Base-by-base conservation (phyloP, 179 eudicot genomes). In the Silene noctiflora region DNA sequence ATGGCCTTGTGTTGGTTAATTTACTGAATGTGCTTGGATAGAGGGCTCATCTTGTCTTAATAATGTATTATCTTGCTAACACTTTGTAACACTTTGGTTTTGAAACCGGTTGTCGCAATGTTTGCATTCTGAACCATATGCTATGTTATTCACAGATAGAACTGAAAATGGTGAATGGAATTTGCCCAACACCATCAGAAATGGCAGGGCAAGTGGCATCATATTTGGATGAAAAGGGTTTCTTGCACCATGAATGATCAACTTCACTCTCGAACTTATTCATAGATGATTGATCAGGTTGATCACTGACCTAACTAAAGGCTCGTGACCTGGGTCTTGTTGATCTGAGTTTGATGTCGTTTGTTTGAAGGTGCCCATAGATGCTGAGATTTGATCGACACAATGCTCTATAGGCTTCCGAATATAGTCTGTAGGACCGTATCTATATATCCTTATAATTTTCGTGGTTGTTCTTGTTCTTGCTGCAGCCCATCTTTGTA, bases 141-240 rank as follows among this genome's bases (percentile, higher is more conserved):
- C 33, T 46, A 51, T 24, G 11, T 29, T 56, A 53, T 65, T 56
- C 42, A 72, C 88, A 93, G 98, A 93, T 93, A 55, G 94, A 89
- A 83, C 80, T 93, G 78, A 66, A 62, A 74, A 79, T 83, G 84
- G 70, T 75, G 76, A 76, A 84, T 63, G 98, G 93, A 65, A 66
- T 82, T 25, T 89, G 90, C 75, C 89, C 95, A 13, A 71, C 91
- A 11, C 98, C 98, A 12, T 19, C n/a, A 24, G 91, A 86, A 67
- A 93, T 91, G 97, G 91, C 98, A 2, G 87, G 85, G 64, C 81
- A 91, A 84, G 97, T 93, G 56, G 86, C 85, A 20, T 83, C 93
- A 29, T 93, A 89, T 82, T 83, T 93, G 87, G 93, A 88, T 42
- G 86, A 86, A 59, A 86, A 79, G 69, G 97, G 96, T 51, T 88